Percentiles rank a stretch among this genome's conserved stretches.
Conservation (phyloP, 2,329 filamentous ascomycete species). For the Diaporthe capsici region DNA sequence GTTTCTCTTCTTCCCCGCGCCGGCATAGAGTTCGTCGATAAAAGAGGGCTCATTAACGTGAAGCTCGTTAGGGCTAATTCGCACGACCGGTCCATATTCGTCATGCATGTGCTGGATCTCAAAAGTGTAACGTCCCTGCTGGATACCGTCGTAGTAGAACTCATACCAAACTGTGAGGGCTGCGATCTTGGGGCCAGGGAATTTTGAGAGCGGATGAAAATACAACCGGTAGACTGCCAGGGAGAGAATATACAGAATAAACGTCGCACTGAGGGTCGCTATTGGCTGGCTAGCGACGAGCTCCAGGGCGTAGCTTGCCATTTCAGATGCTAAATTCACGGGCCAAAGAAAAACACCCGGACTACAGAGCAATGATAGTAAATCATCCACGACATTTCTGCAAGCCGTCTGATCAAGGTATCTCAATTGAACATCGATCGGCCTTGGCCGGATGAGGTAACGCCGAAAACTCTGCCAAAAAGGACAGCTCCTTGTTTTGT, state of each 20-base stretch:
- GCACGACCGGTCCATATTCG: constrained; percentile 27
- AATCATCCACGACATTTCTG: neutral
- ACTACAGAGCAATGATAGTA: neutral
- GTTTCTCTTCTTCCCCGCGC: constrained; percentile 10
- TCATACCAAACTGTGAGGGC: constrained; percentile 19
- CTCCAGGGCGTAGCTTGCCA: neutral
- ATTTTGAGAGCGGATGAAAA: constrained; percentile 10
- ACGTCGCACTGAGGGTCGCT: neutral
- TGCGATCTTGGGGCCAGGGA: constrained; percentile 32
- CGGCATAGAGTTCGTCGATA: constrained; percentile 22
- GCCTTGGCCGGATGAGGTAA: neutral
- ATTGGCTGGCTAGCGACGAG: neutral
- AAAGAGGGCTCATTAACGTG: constrained; percentile 30
- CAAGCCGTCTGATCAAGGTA: neutral
- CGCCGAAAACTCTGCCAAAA: neutral
- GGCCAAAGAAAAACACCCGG: neutral
- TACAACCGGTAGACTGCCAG: neutral
- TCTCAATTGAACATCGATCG: neutral
- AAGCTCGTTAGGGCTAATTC: constrained; percentile 34
- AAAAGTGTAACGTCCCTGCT: constrained; percentile 19
- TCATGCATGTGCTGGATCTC: constrained; percentile 30
- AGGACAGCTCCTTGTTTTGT: neutral
- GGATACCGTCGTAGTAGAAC: constrained; percentile 27
- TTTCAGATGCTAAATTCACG: neutral
- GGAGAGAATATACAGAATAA: neutral